phyloP scores from a whole-genome alignment of 768 basidiomycete species.

The Baorangia bicolor region DNA sequence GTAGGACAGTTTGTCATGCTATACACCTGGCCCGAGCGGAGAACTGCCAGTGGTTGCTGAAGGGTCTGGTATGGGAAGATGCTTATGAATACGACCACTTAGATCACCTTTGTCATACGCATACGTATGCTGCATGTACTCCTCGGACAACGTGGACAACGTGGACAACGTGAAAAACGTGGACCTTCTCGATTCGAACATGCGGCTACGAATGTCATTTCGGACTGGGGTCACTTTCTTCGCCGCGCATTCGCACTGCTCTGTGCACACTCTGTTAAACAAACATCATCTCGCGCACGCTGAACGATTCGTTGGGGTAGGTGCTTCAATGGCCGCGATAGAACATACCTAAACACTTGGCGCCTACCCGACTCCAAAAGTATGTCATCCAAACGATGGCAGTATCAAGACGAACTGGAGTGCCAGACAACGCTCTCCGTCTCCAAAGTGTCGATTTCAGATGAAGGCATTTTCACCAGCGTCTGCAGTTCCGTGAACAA shows the following conservation, averaged over 20 bases:
- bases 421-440: constrained; percentile 6
- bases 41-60: background rate
- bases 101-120: background rate
- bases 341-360: background rate
- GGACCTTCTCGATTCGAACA: too few relatives aligned
- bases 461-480: constrained; percentile 22
- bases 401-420: background rate
- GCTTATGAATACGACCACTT: too few relatives aligned
- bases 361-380: background rate
- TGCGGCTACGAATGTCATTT: background rate
- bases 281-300: background rate
- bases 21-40: background rate
- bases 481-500: constrained; percentile 38
- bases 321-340: background rate
- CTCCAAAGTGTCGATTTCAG: constrained; percentile 11
- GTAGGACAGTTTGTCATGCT: background rate
- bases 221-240: background rate
- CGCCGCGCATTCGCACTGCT: background rate
- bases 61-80: background rate
- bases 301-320: too few relatives aligned
- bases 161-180: too few relatives aligned
- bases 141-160: too few relatives aligned
- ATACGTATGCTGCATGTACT: background rate
- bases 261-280: background rate
- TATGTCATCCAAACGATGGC: background rate